These are phyloP conservation scores for Lodderomyces elongisporus DNA, from an alignment of 1,139 yeast species.

Conservation along the genomic window DNA sequence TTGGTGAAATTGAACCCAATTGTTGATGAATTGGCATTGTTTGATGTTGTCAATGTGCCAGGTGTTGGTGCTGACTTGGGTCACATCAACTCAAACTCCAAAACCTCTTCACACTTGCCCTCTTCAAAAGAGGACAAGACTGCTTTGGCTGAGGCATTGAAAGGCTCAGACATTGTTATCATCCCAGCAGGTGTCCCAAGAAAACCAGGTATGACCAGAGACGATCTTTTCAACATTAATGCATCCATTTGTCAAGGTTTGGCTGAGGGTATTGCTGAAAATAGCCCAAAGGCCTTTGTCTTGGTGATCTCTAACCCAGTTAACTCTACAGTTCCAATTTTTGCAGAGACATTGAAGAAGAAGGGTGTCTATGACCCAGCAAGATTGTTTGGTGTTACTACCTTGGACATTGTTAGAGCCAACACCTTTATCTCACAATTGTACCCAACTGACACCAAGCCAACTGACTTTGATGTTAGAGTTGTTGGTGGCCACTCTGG, in stretches of 20 bases:
- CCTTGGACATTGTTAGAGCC: conserved; percentile 91
- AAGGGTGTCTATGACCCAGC: conserved; percentile 87
- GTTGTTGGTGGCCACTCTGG: conserved; percentile 99
- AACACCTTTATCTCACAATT: conserved; percentile 84
- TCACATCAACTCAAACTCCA: conserved; percentile 87
- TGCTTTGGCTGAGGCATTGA: conserved; percentile 72
- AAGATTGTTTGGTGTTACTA: conserved; percentile 94
- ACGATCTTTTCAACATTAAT: conserved; percentile 94
- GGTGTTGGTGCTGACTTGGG: conserved; percentile 97
- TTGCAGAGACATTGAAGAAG: conserved; percentile 86
- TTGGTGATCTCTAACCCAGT: conserved; percentile 94
- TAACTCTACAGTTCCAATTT: conserved; percentile 97
- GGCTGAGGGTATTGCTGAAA: conserved; percentile 82
- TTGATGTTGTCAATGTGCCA: conserved; percentile 90
- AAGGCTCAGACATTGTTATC: conserved; percentile 79
- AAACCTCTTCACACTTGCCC: conserved; percentile 79
- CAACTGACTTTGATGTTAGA: conserved; percentile 65
- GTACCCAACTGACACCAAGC: conserved; percentile 45
- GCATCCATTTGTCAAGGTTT: conserved; percentile 93
- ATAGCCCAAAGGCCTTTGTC: conserved; percentile 83
- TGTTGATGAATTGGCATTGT: conserved; percentile 79
- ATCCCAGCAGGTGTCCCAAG: conserved; percentile 99
- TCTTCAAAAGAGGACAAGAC: conserved; percentile 58
- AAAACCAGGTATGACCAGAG: conserved; percentile 99
- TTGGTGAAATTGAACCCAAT: conserved; percentile 82